A percentile compares a stretch with the other conserved stretches of the same genome.
Evolutionary conservation across 805 yeast genomes (phyloP).

Genomic region (Yamadazyma akitaensis): DNA sequence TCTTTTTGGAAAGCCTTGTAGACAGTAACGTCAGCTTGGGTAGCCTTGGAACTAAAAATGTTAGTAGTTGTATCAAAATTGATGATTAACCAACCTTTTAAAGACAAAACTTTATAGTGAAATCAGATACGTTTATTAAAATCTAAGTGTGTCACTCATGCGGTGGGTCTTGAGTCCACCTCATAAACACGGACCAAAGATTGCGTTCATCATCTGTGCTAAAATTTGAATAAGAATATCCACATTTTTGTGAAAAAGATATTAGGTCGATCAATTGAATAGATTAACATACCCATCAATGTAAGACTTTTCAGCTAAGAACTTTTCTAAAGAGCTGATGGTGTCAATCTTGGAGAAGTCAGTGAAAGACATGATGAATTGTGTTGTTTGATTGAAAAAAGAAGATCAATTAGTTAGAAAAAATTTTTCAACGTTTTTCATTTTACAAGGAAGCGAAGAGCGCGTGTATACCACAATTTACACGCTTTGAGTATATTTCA

Average conservation of each 20-base stretch:
- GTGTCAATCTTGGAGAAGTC: slow-evolving; percentile 75
- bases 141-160: slow-evolving; percentile 72
- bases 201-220: slow-evolving; percentile 57
- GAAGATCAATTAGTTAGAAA: slow-evolving; percentile 2
- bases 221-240: neutral
- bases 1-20: slow-evolving; percentile 90
- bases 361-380: slow-evolving; percentile 64
- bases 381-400: slow-evolving; percentile 11
- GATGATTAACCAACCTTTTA: neutral
- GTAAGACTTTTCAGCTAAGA: slow-evolving; percentile 91
- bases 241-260: neutral
- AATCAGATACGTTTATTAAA: slow-evolving; percentile 27
- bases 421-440: slow-evolving; percentile 13
- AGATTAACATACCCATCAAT: slow-evolving; percentile 79
- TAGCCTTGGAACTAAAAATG: slow-evolving; percentile 66
- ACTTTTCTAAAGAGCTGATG: slow-evolving; percentile 66
- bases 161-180: slow-evolving; percentile 91
- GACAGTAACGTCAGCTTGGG: slow-evolving; percentile 93
- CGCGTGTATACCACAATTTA: neutral
- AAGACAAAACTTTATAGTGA: neutral
- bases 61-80: slow-evolving; percentile 18
- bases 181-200: slow-evolving; percentile 96
- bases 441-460: neutral
- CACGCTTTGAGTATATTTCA: neutral
- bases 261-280: neutral